Percentiles rank a stretch among this genome's conserved stretches.
phyloP scores from a whole-genome alignment of 768 basidiomycete species.

The Mycena epipterygia region DNA sequence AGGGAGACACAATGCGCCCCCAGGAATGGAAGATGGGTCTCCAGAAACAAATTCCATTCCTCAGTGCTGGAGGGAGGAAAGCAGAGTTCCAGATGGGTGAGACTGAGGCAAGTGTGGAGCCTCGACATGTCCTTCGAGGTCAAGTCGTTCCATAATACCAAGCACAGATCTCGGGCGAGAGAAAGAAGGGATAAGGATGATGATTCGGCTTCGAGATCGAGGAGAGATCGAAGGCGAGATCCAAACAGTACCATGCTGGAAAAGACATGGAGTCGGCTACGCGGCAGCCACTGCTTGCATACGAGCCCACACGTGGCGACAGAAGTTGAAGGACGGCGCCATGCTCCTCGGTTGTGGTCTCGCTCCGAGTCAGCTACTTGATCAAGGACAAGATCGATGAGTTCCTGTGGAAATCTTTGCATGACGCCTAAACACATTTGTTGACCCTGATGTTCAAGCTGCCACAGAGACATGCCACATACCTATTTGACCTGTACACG shows the following conservation, averaged over 20 bases:
- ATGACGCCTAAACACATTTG: neutral
- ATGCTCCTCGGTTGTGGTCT: neutral
- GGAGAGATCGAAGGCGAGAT: conserved; percentile 8
- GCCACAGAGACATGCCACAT: conserved; percentile 8
- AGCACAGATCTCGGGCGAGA: neutral
- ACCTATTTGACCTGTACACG: neutral
- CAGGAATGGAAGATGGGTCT: conserved; percentile 6
- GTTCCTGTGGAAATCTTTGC: conserved; percentile 6
- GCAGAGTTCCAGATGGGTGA: neutral
- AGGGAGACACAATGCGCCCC: conserved; percentile 8
- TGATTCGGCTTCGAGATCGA: conserved; percentile 3
- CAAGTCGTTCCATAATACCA: neutral
- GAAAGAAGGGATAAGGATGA: conserved; percentile 8
- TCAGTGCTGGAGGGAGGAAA: neutral
- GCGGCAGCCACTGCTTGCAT: conserved; percentile 11
- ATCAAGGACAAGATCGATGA: conserved; percentile 10
- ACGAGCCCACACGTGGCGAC: conserved; percentile 4
- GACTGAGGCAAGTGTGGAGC: conserved; percentile 3
- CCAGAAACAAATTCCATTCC: conserved; percentile 5
- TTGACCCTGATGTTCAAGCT: conserved; percentile 13
- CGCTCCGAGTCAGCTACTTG: neutral
- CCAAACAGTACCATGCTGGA: neutral
- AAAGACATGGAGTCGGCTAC: conserved; percentile 7
- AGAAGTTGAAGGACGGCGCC: neutral
- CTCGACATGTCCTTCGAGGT: neutral